A percentile compares a stretch with the other conserved stretches of the same genome.
Evolutionary conservation across 2,329 filamentous ascomycete genomes (phyloP).

Genomic region (Ceratocystis ficicola): DNA sequence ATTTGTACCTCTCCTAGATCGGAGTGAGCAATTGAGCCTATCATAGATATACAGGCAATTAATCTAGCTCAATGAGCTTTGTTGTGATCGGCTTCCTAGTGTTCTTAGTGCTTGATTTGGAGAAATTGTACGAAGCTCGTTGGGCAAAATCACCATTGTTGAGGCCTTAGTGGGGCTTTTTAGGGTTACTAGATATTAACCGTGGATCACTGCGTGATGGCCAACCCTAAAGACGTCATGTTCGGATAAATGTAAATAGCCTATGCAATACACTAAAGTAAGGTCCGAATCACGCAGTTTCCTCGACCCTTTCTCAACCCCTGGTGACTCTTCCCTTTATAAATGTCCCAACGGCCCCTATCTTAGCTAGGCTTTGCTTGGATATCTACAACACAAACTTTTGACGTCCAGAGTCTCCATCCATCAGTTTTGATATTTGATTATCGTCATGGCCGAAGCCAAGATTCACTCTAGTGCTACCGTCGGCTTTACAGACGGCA

Average conservation of each 20-base stretch:
- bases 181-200: background rate
- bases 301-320: background rate
- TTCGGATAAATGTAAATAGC: background rate
- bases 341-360: background rate
- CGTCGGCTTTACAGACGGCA: conserved; percentile 53
- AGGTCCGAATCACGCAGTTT: background rate
- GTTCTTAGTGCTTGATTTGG: background rate
- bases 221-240: background rate
- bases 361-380: background rate
- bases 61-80: background rate
- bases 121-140: background rate
- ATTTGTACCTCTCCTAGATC: background rate
- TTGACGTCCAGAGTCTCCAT: background rate
- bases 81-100: background rate
- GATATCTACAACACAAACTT: background rate
- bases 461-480: conserved; percentile 41
- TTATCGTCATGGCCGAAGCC: conserved; percentile 25
- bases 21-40: background rate
- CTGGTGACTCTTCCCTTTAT: too few relatives aligned
- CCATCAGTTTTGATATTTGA: background rate
- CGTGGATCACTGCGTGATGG: background rate
- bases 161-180: background rate
- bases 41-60: background rate
- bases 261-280: background rate
- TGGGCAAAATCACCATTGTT: background rate